Percentiles rank a stretch among this genome's conserved stretches.
phyloP scores from a whole-genome alignment of 495 filamentous ascomycete genomes.

The Aspergillus cavernicola region DNA sequence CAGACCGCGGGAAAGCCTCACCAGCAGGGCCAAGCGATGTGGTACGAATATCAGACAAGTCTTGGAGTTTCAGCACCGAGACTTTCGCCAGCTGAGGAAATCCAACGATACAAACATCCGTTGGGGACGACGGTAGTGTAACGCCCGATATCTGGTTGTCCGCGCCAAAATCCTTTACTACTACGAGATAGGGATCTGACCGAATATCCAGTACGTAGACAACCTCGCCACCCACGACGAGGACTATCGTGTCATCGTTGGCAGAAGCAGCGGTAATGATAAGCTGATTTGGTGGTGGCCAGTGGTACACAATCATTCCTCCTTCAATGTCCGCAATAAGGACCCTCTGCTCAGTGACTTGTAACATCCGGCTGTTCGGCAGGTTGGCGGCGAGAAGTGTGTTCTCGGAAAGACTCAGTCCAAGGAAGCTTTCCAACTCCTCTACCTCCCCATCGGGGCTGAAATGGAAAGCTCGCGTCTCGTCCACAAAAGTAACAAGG shows the following conservation, averaged over 20 bases:
- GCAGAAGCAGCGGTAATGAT: slow-evolving; percentile 76
- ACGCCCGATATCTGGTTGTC: slow-evolving; percentile 81
- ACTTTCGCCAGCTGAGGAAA: slow-evolving; percentile 79
- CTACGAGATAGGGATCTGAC: slow-evolving; percentile 50
- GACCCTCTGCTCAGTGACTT: slow-evolving; percentile 67
- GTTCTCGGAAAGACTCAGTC: slow-evolving; percentile 62
- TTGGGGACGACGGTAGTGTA: slow-evolving; percentile 52
- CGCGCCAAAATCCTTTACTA: slow-evolving; percentile 55
- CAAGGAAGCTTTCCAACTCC: slow-evolving; percentile 70
- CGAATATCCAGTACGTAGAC: slow-evolving; percentile 64
- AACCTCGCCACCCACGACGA: slow-evolving; percentile 67
- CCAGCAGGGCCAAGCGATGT: slow-evolving; percentile 55
- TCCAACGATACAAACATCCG: slow-evolving; percentile 65
- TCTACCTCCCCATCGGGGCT: slow-evolving; percentile 72
- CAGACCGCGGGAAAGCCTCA: slow-evolving; percentile 74
- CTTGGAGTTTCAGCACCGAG: slow-evolving; percentile 61
- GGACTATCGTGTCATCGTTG: slow-evolving; percentile 61
- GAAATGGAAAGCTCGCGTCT: slow-evolving; percentile 82
- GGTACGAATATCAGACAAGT: slow-evolving; percentile 59
- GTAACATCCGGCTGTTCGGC: slow-evolving; percentile 60
- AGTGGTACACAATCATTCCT: slow-evolving; percentile 63
- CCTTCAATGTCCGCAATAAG: slow-evolving; percentile 64
- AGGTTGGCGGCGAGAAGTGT: slow-evolving; percentile 72
- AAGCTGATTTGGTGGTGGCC: slow-evolving; percentile 55
- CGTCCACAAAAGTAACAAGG: slow-evolving; percentile 74